Evolutionary conservation across 2,329 filamentous ascomycete genomes (phyloP), one percentile per base, ranked within the genome.

Genomic region (Neopestalotiopsis sp.): DNA sequence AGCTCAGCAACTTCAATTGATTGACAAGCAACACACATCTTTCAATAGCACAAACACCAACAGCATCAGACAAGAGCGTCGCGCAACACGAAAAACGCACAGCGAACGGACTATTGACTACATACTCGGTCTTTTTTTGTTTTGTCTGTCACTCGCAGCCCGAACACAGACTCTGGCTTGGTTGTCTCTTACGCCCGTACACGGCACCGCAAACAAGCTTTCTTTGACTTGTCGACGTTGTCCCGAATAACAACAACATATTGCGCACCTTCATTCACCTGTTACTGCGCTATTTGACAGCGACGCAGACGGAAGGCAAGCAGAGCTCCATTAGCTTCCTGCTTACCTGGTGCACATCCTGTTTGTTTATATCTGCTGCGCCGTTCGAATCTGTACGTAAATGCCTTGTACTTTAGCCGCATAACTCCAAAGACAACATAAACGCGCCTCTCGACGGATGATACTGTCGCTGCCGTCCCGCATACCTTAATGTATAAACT

Each of bases 351-450:
- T 32, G 10, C 30, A 14, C 14, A 14, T 28, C 30, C 57, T 34
- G 24, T 24, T 34, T 34, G 57, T 59, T 59, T 30, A 59, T 59
- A 59, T 59, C 14, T 28, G 24, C 57, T 28, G 57, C 30, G 30
- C 24, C 20, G 13, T 24, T 28, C 24, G 24, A 59, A 32, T 34
- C 30, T 59, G 57, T 59, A 59, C 57, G 57, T 59, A 59, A 59
- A 59, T 59, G 57, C 57, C 57, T 34, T 59, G 20, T 4, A 34
- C 57, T 59, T 59, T 59, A 59, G 57, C 57, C 57, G 57, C 30
- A 59, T 59, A 17, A 59, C 30, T 24, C 45, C 45, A 52, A 52
- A 52, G 45, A 20, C 45, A 52, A 20, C 45, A 52, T 14, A 28
- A 17, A 24, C n/a, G 30, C 57, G 57, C 57, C 57, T 34, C 57